These are phyloP conservation scores for Hymenoscyphus infarciens DNA, from an alignment of 2,329 filamentous ascomycete species.

Conservation along the genomic window DNA sequence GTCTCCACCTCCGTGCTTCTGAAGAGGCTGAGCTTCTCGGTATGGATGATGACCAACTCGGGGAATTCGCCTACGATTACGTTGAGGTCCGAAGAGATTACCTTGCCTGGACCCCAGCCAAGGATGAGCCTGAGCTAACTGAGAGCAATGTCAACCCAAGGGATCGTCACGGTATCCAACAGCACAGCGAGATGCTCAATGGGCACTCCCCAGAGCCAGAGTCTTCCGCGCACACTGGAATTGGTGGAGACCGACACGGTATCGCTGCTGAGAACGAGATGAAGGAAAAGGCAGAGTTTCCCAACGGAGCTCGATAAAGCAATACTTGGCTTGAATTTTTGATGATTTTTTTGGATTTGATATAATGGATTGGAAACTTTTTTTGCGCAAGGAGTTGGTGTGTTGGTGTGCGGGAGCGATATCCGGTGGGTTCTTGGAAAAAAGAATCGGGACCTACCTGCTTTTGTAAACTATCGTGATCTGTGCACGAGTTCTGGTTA, in stretches of 20 bases:
- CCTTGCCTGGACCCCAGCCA: slow-evolving; percentile 79
- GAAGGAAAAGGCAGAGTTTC: slow-evolving; percentile 25
- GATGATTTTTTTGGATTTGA: neutral
- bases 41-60: slow-evolving; percentile 88
- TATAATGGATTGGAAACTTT: neutral
- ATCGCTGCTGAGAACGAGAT: slow-evolving; percentile 44
- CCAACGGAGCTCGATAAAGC: neutral
- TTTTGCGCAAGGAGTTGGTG: slow-evolving; percentile 8
- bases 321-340: neutral
- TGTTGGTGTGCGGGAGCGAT: slow-evolving; percentile 3
- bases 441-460: neutral
- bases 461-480: neutral
- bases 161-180: slow-evolving; percentile 69
- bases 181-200: slow-evolving; percentile 65
- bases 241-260: slow-evolving; percentile 50
- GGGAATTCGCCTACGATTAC: slow-evolving; percentile 88
- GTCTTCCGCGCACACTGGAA: slow-evolving; percentile 40
- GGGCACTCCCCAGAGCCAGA: slow-evolving; percentile 44
- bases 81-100: slow-evolving; percentile 86
- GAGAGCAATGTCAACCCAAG: slow-evolving; percentile 54
- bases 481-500: neutral
- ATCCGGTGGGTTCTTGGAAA: slow-evolving; percentile 4
- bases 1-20: slow-evolving; percentile 73
- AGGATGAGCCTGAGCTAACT: slow-evolving; percentile 53
- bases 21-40: slow-evolving; percentile 81